Base-by-base conservation (phyloP, 192 early-diverging fungal species). In the Coemansia sp. region DNA sequence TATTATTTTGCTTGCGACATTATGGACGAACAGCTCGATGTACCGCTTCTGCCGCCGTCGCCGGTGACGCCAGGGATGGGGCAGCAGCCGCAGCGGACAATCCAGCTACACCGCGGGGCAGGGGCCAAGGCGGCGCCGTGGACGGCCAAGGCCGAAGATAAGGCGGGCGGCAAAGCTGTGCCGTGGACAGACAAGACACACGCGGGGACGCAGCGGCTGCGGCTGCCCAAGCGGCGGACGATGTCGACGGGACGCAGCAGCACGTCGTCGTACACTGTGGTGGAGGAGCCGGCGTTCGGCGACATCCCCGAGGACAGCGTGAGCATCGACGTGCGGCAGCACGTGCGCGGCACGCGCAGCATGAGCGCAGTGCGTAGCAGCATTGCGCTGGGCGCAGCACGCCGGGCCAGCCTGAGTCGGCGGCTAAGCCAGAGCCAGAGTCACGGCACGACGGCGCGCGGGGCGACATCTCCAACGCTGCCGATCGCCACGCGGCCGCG, bases 141-240 rank as follows among this genome's bases (percentile, higher is more conserved):
- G 48, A 35, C 51, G 12, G 64, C 59, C 52, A 54, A 57, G 43
- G 23, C 27, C 62, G n/a, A n/a, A n/a, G n/a, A n/a, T n/a, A n/a
- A n/a, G n/a, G n/a, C n/a, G n/a, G 2, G 12, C 35, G 32, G 14
- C 28, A 16, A 50, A 56, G 27, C 53, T 61, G 19, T 65, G 58
- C 66, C 55, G n/a, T 50, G 48, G 48, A 27, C 51, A 9, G 64
- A 63, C 47, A 54, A 53, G 43, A 30, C 27, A 12, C 31, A 56
- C 11, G 58, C 60, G 25, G 52, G 58, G n/a, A 29, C 56, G 11
- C 73, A 69, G 40, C 63, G 67, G 42, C 64, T 77, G n/a, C 63
- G 67, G 30, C 56, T 77, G 51, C 73, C 73, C 44, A 77, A 77
- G 67, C 67, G 73, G 27, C 67, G 73, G 33, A 46, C 56, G 18